Conservation (phyloP, 2,329 filamentous ascomycete genomes). For the Colletotrichum endophyticum region DNA sequence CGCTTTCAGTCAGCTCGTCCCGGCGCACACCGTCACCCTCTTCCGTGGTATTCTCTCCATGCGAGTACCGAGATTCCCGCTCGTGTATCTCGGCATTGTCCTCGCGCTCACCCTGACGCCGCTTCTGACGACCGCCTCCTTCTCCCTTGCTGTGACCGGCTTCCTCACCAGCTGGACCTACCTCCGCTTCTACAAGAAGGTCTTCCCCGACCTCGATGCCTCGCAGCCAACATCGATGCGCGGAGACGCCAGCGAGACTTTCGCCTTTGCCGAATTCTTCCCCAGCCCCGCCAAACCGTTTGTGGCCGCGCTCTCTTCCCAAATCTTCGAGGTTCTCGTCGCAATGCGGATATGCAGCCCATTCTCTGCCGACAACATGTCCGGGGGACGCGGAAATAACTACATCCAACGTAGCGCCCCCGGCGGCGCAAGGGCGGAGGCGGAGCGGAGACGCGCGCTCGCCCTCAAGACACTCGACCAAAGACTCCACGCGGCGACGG, state of each 20-base stretch:
- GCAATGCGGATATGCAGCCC: constrained; percentile 80
- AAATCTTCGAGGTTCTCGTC: constrained; percentile 77
- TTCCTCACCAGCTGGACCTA: constrained; percentile 94
- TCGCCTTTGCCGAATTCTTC: constrained; percentile 96
- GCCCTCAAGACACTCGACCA: constrained; percentile 93
- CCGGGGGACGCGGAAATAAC: constrained; percentile 71
- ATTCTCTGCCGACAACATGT: constrained; percentile 82
- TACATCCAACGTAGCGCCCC: constrained; percentile 61
- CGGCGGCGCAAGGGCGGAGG: constrained; percentile 82
- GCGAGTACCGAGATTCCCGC: constrained; percentile 74
- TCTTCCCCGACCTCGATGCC: constrained; percentile 71
- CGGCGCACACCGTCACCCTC: constrained; percentile 94
- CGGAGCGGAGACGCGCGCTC: constrained; percentile 85
- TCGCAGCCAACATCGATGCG: constrained; percentile 69
- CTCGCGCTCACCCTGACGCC: constrained; percentile 67
- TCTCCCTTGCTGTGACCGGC: constrained; percentile 80
- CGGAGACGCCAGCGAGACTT: constrained; percentile 94
- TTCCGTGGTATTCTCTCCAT: constrained; percentile 89
- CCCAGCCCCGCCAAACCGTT: constrained; percentile 82
- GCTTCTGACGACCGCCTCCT: constrained; percentile 70
- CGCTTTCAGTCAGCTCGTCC: constrained; percentile 96
- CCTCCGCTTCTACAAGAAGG: constrained; percentile 89
- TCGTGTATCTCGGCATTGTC: constrained; percentile 78
- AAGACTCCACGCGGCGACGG: constrained; percentile 82
- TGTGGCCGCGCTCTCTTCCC: constrained; percentile 74